Base-by-base conservation (phyloP, 331 rosid species). In the Ulmus americana region DNA sequence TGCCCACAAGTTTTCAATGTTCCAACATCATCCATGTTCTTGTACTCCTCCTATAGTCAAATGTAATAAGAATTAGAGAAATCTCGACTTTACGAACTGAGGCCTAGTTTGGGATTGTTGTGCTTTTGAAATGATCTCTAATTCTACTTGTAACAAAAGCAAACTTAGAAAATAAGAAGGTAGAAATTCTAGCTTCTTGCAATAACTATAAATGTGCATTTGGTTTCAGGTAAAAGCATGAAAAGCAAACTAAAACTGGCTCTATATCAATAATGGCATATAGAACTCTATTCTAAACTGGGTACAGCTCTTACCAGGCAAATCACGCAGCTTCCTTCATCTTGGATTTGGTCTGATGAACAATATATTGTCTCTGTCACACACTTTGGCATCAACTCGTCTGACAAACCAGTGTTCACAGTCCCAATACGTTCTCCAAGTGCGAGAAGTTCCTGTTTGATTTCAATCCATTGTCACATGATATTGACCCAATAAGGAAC, bases 391-490 rank as follows among this genome's bases (percentile, higher is more conserved):
- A 86, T 18, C 71, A 66, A 52, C 61, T 84, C 87, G 68, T 83
- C 95, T 6, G 95, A 77, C 60, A 90, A 61, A 46, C 97, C 97
- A 0, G 97, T 90, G 83, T 71, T 86, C 54, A 90, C 95, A 55
- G 67, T 79, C 63, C 95, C 95, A 60, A 90, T 90, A 72, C 90
- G 78, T 80, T 90, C 97, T 6, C 95, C 95, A 38, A 90, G 84
- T 16, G 91, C 88, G 39, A 90, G 86, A 42, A 90, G 85, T 52
- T 90, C 97, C 95, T 90, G 84, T 45, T 72, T 70, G 63, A 58
- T 44, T 65, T 72, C 68, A 59, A 58, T 44, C 65, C 63, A 45
- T 63, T 51, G 55, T 38, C 5, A 60, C 54, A 55, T 41, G 10
- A 20, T 48, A 11, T 59, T 28, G 22, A 22, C 41, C 18, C 61